A percentile compares a stretch with the other conserved stretches of the same genome.
These are phyloP conservation scores for Diplodia corticola DNA, from an alignment of 2,329 filamentous ascomycete genomes.

Conservation along the genomic window DNA sequence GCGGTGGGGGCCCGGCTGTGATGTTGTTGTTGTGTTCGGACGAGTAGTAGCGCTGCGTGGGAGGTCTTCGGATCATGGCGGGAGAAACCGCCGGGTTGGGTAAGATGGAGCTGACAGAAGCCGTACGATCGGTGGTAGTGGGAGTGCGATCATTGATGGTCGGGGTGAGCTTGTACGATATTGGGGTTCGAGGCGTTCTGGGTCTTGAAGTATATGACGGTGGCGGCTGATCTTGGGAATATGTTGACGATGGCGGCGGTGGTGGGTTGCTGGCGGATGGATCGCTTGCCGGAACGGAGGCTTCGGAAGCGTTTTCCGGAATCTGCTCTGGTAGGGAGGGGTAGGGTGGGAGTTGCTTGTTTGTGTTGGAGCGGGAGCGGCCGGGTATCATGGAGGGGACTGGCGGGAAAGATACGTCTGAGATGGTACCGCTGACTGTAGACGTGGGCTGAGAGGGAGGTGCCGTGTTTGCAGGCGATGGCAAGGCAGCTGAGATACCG, in stretches of 20 bases:
- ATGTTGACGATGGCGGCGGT: neutral
- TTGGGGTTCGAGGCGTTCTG: neutral
- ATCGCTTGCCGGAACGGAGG: no score
- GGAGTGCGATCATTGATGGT: neutral
- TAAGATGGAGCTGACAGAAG: neutral
- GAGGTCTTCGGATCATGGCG: neutral
- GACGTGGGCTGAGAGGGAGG: conserved; percentile 1
- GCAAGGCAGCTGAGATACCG: neutral
- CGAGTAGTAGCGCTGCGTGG: neutral
- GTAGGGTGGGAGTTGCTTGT: conserved; percentile 13
- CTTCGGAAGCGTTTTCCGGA: neutral
- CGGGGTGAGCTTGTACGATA: conserved; percentile 8
- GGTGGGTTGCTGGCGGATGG: neutral
- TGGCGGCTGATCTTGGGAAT: neutral
- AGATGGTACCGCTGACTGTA: conserved; percentile 7
- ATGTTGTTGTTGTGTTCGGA: neutral
- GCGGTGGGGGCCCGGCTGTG: neutral
- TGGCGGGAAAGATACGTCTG: neutral
- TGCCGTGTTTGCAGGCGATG: neutral
- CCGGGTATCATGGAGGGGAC: neutral
- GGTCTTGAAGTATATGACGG: neutral
- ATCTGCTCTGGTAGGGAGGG: neutral
- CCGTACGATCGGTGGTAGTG: neutral
- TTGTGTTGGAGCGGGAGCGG: conserved; percentile 9
- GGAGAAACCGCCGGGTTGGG: neutral